Base-by-base conservation (phyloP, 208 protist species). In the Giardia muris region DNA sequence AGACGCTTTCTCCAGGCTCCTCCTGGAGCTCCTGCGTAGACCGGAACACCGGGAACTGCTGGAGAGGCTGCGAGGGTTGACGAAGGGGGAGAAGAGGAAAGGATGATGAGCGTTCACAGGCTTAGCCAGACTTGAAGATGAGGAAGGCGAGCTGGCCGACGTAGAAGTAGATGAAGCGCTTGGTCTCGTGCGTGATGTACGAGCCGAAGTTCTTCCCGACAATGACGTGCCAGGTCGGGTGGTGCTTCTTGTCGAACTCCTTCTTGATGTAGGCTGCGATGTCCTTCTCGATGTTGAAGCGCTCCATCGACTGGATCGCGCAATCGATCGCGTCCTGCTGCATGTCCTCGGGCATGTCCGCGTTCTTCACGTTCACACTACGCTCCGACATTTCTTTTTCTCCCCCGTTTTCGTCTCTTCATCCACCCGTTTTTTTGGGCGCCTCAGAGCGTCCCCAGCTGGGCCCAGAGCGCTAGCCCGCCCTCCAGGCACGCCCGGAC, bases 181-280 rank as follows among this genome's bases (percentile, higher is more conserved):
- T 98, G 1, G 98, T 99, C 95, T 99, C 98, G 95, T 99, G 98
- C 2, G 98, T 99, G 47, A 99, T 98, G 95, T 98, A 99, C 92
- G 98, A 99, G 93, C 98, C 98, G 95, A 99, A 99, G 96, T 98
- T 99, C 92, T 98, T 96, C 91, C 98, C 98, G 42, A 99, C 98
- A 94, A 99, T 98, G 96, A 97, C 99, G 95, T 99, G 98, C 98
- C 98, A 99, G n/a, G 98, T 99, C n/a, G 98, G 97, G 95, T 98
- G 96, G 95, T 99, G 98, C 94, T 98, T 99, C 94, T 98, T 98
- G 94, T 99, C 89, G 92, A 96, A 96, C 93, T 98, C 97, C 96
- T 99, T 99, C 96, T 99, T 99, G 93, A 99, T 99, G 95, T 98
- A 98, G 2, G 97, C 97, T 1, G 98, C 98, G 93, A 99, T 98